Base-by-base conservation (phyloP, 176 grass and related monocot genomes). In the Aechmea fasciata region DNA sequence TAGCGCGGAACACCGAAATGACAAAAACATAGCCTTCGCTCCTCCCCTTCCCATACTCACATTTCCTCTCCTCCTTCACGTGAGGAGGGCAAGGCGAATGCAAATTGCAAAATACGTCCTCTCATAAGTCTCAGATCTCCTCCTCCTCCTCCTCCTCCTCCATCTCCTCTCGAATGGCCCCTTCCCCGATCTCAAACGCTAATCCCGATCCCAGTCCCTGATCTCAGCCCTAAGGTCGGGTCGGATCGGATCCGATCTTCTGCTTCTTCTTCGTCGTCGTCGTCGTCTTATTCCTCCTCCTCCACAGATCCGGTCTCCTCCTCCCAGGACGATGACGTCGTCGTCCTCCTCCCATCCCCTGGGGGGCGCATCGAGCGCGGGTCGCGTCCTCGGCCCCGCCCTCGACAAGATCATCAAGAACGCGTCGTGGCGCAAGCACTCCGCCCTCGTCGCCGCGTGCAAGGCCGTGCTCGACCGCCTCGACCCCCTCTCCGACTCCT, bases 391-490 rank as follows among this genome's bases (percentile, higher is more conserved):
- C 48, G 79, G 73, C 49, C 93, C 83, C 51, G 82, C 86, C 69
- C 88, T 97, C 51, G 93, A 97, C 86, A 97, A 92, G 89, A 80
- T 97, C 81, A 88, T 92, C 81, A 97, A 97, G 75, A 88, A 97
- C 79, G 91, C 93, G 49, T 81, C 89, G 51, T 97, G 93, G 86
- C 78, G 86, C 65, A 83, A 86, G 54, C 93, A 97, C 84, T 79
- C 89, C 47, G 70, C 84, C 9, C 89, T 97, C 64, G 89, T 97
- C 67, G 70, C 93, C 73, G 81, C 93, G 25, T 83, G 83, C 74
- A 97, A 97, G 74, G 81, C 89, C 15, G 84, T 89, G 12, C 79
- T 96, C 20, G 85, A 96, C 71, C 86, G 84, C 79, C 86, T 97
- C 68, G 83, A 85, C 33, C 24, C 79, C 57, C 47, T 81, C 70